Conservation (phyloP, 202 grass and related monocot genomes). For the Musa balbisiana region DNA sequence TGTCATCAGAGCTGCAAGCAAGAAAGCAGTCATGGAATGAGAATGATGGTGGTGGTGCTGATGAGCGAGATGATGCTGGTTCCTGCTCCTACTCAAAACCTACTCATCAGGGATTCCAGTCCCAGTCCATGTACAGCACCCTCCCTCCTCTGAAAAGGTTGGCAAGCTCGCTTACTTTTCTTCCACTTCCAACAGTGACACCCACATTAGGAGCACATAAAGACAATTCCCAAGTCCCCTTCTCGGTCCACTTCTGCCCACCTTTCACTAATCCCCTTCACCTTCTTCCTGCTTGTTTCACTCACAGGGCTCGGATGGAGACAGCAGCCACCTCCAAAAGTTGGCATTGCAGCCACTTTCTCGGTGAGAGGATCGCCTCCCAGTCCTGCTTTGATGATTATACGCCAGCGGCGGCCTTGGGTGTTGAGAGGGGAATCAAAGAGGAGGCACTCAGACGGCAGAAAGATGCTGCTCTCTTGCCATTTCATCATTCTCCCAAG, state of each 20-base stretch:
- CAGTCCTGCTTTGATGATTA: conserved; percentile 68
- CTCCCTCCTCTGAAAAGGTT: conserved; percentile 68
- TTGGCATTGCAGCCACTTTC: conserved; percentile 52
- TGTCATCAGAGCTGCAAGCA: conserved; percentile 57
- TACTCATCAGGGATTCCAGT: conserved; percentile 47
- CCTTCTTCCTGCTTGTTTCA: conserved; percentile 2
- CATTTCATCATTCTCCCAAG: conserved; percentile 36
- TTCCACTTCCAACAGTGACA: conserved; percentile 30
- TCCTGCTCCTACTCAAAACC: conserved; percentile 30
- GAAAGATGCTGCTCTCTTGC: conserved; percentile 31
- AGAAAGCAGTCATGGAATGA: conserved; percentile 53
- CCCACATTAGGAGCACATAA: conserved; percentile 24
- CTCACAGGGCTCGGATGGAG: conserved; percentile 48
- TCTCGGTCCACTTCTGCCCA: not conserved
- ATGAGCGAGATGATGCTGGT: conserved; percentile 52
- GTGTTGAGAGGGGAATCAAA: conserved; percentile 55
- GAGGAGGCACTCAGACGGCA: conserved; percentile 60
- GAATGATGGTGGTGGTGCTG: conserved; percentile 35
- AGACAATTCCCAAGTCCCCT: conserved; percentile 21
- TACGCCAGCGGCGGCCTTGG: conserved; percentile 45
- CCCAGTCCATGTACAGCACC: conserved; percentile 23
- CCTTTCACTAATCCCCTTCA: conserved; percentile 14
- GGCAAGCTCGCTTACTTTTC: conserved; percentile 5
- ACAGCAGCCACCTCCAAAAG: conserved; percentile 38
- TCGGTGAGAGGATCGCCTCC: conserved; percentile 39